phyloP scores from a whole-genome alignment of 73 alveolate genomes.

The Tetrahymena thermophila region DNA sequence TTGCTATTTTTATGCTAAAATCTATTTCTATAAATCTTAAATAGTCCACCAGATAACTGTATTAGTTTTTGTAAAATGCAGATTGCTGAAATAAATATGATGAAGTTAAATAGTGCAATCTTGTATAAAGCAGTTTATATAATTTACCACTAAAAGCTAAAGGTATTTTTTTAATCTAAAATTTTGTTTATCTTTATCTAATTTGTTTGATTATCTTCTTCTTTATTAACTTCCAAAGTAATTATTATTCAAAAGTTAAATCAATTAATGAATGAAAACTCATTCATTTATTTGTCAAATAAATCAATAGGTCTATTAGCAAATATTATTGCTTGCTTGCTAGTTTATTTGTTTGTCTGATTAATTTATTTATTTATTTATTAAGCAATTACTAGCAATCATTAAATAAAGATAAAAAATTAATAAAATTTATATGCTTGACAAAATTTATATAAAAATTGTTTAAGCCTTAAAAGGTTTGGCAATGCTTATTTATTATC shows the following conservation, averaged over 20 bases:
- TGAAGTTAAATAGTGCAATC: not conserved
- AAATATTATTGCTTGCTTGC: not conserved
- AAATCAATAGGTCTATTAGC: not conserved
- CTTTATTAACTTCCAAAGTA: not conserved
- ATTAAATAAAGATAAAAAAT: too few species aligned
- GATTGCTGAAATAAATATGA: not conserved
- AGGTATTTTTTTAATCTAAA: not conserved
- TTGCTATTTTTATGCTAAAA: too few species aligned
- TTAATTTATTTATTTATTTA: not conserved
- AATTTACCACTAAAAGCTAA: not conserved
- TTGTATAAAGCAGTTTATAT: not conserved
- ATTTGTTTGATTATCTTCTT: not conserved
- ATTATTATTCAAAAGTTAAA: not conserved
- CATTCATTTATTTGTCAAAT: not conserved
- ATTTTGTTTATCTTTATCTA: not conserved
- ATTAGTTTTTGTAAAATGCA: not conserved
- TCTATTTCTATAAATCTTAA: not conserved
- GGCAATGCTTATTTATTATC: too few species aligned
- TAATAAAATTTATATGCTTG: too few species aligned
- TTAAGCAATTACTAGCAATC: not conserved
- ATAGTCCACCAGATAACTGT: not conserved
- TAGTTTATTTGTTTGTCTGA: not conserved
- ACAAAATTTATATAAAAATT: too few species aligned
- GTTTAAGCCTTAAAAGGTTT: too few species aligned
- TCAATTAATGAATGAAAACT: not conserved